Evolutionary conservation across 768 basidiomycete species (phyloP), one percentile per base, ranked within the genome.

Genomic region (Tephrocybe sp.): DNA sequence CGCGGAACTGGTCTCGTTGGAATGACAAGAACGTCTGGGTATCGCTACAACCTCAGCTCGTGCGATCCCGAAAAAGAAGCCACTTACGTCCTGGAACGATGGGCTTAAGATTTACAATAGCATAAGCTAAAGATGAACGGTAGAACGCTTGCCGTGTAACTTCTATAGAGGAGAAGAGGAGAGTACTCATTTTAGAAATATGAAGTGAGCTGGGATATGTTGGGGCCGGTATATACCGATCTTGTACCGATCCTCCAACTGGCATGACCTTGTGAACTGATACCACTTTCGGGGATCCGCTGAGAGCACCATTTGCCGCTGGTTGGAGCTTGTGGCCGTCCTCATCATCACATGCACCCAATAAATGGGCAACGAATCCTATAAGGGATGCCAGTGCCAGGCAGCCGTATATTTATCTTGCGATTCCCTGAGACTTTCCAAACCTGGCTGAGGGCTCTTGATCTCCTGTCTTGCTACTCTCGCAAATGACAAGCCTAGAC

Each of bases 101-200:
- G 1, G 94, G 95, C 59, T 93, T 97, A 53, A 97, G 80, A 64
- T 98, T 98, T 39, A 97, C 94, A 54, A 97, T 86, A 1, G 90
- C 95, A 65, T 79, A 88, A 0, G 88, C 82, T 11, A 88, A 74
- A 1, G 80, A 57, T 3, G 82, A 77, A 21, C 81, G 77, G 60
- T 87, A 85, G 66, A 94, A 91, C 0, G 74, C 80, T 62, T 91
- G 89, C 34, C 76, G 75, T 4, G 86, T 82, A 9, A 91, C 88
- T 54, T 91, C 88, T 45, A 91, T 82, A 1, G 86, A 83, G 8
- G 88, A 88, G 69, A 91, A 91, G 43, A 91, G 64, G 23, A 89
- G 60, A 21, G 62, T 38, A 40, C 40, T 45, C 55, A 56, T 50
- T 19, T 27, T 40, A 2, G 10, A 9, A 29, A 36, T 15, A 3